Base-by-base conservation (phyloP, 495 filamentous ascomycete genomes). In the Daldinia caldariorum region DNA sequence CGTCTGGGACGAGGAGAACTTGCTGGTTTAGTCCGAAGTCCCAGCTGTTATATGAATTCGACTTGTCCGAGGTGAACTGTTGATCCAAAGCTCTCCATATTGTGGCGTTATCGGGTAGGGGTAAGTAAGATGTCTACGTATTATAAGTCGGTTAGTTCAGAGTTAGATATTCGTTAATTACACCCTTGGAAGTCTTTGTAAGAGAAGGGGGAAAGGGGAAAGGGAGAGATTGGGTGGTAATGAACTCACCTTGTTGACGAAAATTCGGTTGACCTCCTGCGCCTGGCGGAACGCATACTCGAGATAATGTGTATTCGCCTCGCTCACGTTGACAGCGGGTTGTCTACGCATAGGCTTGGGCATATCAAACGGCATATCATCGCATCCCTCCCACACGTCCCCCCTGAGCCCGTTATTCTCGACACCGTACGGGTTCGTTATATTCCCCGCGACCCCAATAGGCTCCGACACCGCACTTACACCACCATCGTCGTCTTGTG, bases 1-100 rank as follows among this genome's bases (percentile, higher is more conserved):
- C 88, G 55, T 87, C 83, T 41, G 91, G 87, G 31, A 86, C 70
- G 29, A 74, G 76, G 14, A 78, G 63, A 13, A 78, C 76, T 43
- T 78, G 76, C 37, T 78, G 76, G 63, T 63, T 72, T 8, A 78
- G 51, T 12, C 71, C 71, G 34, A 76, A 78, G 56, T 76, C 69
- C 76, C 76, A 78, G 67, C 71, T 78, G n/a, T 64, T 74, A 53
- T 78, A 78, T 20, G 71, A 74, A 35, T 72, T 71, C 22, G 64
- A 61, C 22, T 63, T 55, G 41, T 66, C 72, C 13, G 70, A 4
- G 1, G 69, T 71, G 49, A 78, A 78, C 4, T 76, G 13, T 31
- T 78, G 76, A 18, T 74, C 76, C 14, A 73, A 14, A 3, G 71
- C 66, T 54, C 76, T 70, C 76, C 76, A 78, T 47, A 78, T 58